phyloP scores from a whole-genome alignment of 306 rosid species.

The Prunus mume region DNA sequence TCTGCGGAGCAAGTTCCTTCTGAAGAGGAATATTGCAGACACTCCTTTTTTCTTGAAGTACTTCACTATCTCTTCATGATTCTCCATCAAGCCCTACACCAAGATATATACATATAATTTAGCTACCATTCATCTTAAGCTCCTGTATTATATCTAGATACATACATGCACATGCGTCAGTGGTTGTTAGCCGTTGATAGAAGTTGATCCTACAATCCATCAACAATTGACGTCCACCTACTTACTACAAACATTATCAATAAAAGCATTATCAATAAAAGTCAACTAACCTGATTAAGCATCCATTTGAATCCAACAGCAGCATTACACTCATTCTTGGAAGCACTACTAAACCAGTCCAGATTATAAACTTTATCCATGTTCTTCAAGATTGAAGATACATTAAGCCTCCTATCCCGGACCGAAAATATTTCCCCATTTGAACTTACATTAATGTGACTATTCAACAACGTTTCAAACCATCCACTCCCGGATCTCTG shows the following conservation, averaged over 20 bases:
- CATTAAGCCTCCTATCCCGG: conserved; percentile 24
- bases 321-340: conserved; percentile 32
- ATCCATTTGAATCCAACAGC: conserved; percentile 42
- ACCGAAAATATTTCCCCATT: conserved; percentile 32
- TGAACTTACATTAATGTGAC: conserved; percentile 30
- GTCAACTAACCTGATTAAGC: conserved; percentile 27
- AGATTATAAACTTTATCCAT: conserved; percentile 35
- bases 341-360: conserved; percentile 35
- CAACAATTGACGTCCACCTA: too few species aligned
- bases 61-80: conserved; percentile 49
- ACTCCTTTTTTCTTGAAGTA: conserved; percentile 52
- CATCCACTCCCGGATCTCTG: conserved; percentile 43
- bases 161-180: too few species aligned
- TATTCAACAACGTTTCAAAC: conserved; percentile 37
- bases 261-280: background rate
- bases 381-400: conserved; percentile 25
- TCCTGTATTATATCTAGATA: background rate
- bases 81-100: conserved; percentile 44
- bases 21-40: conserved; percentile 50
- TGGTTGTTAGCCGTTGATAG: too few species aligned
- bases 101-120: too few species aligned
- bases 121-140: background rate
- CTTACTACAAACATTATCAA: background rate
- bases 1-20: conserved; percentile 65
- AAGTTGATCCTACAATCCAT: too few species aligned